phyloP scores from a whole-genome alignment of 1,284 basidiomycete species.

The Cyathus pygmaeus region DNA sequence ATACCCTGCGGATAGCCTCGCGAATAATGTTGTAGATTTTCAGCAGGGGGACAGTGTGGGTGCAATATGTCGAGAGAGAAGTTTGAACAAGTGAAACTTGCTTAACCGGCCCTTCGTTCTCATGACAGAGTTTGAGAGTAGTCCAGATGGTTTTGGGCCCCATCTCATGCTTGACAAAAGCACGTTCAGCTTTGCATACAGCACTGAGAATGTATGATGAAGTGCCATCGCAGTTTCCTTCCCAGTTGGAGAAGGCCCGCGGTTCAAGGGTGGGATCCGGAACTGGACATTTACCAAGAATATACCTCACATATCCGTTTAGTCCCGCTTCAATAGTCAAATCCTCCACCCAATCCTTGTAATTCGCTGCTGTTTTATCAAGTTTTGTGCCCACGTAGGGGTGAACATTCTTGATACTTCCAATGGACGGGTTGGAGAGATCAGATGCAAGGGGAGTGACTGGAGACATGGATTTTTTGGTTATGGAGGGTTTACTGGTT shows the following conservation, averaged over 20 bases:
- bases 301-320: neutral
- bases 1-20: neutral
- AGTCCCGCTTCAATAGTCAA: neutral
- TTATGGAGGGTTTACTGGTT: too few species aligned
- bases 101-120: neutral
- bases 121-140: neutral
- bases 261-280: conserved; percentile 7
- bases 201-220: conserved; percentile 8
- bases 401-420: too few species aligned
- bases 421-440: too few species aligned
- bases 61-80: neutral
- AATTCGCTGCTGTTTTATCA: neutral
- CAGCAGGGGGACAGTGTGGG: neutral
- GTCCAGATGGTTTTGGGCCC: neutral
- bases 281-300: neutral
- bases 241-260: conserved; percentile 11
- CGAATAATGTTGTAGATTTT: neutral
- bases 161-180: neutral
- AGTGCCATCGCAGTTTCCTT: conserved; percentile 4
- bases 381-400: too few species aligned
- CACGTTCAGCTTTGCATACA: neutral
- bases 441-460: too few species aligned
- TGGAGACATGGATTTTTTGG: too few species aligned
- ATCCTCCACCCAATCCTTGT: neutral
- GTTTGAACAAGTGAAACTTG: neutral